A percentile compares a stretch with the other conserved stretches of the same genome.
Conservation (phyloP, 768 basidiomycete genomes). For the Tylopilus vinaceipallidus region DNA sequence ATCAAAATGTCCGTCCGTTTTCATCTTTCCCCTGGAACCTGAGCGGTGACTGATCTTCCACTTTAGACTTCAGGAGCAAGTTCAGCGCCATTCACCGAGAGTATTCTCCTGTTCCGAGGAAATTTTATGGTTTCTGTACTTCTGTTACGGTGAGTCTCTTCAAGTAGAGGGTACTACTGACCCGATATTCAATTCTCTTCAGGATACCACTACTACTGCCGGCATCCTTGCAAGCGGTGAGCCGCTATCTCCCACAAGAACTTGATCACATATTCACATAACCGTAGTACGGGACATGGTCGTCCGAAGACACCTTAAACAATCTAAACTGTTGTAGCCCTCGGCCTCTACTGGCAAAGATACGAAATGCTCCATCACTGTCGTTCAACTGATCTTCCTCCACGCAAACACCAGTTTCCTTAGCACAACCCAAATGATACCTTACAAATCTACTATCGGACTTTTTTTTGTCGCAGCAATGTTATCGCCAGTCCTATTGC, state of each 20-base stretch:
- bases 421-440: conserved; percentile 2
- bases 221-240: conserved; percentile 76
- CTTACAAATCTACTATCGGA: conserved; percentile 6
- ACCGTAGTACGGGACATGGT: conserved; percentile 75
- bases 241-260: conserved; percentile 19
- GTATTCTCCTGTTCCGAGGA: conserved; percentile 68
- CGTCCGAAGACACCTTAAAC: conserved; percentile 72
- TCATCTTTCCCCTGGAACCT: not conserved
- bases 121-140: conserved; percentile 77
- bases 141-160: conserved; percentile 57
- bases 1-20: conserved; percentile 52
- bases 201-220: conserved; percentile 70
- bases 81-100: conserved; percentile 76
- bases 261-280: conserved; percentile 3
- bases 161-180: not conserved
- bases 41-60: not conserved
- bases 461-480: conserved; percentile 12
- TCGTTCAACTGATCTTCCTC: not conserved
- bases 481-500: conserved; percentile 13
- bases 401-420: not conserved
- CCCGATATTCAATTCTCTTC: conserved; percentile 2
- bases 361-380: not conserved
- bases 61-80: conserved; percentile 64
- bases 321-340: conserved; percentile 61
- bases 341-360: conserved; percentile 7